A percentile compares a stretch with the other conserved stretches of the same genome.
These are phyloP conservation scores for Citrullus amarus DNA, from an alignment of 306 rosid species.

Conservation along the genomic window DNA sequence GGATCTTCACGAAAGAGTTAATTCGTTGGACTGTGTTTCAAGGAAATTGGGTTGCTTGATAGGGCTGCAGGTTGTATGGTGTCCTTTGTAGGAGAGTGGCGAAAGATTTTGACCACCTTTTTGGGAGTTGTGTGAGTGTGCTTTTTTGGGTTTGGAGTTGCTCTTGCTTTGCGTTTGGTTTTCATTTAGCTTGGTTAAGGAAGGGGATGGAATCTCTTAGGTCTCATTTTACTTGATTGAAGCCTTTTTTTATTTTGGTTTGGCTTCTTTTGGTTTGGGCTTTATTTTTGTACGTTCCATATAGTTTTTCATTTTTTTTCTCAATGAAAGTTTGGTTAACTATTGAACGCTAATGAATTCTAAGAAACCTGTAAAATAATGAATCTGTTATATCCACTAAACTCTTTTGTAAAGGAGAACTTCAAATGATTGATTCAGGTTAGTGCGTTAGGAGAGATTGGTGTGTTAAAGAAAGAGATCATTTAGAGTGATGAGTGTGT, in stretches of 20 bases:
- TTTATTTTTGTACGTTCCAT: no score
- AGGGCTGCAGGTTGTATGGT: no score
- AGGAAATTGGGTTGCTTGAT: neutral
- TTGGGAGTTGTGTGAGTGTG: neutral
- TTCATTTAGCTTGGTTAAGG: no score
- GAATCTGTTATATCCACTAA: neutral
- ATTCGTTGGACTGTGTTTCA: neutral
- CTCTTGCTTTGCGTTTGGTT: neutral
- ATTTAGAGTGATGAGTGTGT: neutral
- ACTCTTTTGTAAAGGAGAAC: no score
- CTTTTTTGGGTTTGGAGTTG: neutral
- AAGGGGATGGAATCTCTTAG: neutral
- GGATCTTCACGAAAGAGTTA: neutral
- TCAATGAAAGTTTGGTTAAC: no score
- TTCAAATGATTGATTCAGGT: neutral
- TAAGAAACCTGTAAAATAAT: neutral
- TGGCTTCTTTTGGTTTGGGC: neutral
- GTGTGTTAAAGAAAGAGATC: neutral
- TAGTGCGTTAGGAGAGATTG: no score
- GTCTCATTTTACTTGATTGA: neutral
- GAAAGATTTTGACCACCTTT: neutral
- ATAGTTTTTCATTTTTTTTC: no score
- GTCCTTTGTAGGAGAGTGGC: neutral
- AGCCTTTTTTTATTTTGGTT: no score
- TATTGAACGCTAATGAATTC: no score